Conservation (phyloP, 805 yeast genomes). For the Monosporozyma unispora region DNA sequence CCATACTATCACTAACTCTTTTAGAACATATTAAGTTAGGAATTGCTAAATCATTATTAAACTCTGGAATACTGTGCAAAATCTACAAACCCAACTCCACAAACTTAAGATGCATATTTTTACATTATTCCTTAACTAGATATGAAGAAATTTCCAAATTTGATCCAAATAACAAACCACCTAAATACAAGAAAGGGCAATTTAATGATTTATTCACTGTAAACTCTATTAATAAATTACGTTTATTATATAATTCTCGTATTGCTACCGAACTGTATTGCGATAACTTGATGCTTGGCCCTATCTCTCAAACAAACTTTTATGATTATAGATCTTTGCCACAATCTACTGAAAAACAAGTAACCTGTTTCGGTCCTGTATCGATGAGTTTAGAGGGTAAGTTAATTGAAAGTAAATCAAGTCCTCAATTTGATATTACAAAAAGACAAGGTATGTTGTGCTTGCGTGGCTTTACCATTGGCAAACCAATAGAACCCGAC, state of each 20-base stretch:
- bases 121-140: constrained; percentile 25
- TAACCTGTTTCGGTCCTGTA: constrained; percentile 46
- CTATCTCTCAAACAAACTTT: constrained; percentile 48
- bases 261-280: constrained; percentile 43
- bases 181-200: constrained; percentile 10
- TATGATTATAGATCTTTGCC: constrained; percentile 51
- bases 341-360: constrained; percentile 17
- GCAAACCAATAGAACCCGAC: constrained; percentile 35
- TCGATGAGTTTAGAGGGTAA: constrained; percentile 55
- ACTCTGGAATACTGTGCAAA: constrained; percentile 40
- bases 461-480: constrained; percentile 59
- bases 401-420: constrained; percentile 31
- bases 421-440: constrained; percentile 25
- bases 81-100: constrained; percentile 3
- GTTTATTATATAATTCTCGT: constrained; percentile 42
- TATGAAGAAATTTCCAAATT: constrained; percentile 13
- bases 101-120: constrained; percentile 36
- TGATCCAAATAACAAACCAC: constrained; percentile 5
- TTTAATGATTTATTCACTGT: constrained; percentile 15
- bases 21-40: constrained; percentile 20
- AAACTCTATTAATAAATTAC: constrained; percentile 32
- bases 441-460: constrained; percentile 43
- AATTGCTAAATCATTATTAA: constrained; percentile 36
- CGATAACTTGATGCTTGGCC: constrained; percentile 39
- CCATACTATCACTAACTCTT: not conserved